Base-by-base conservation (phyloP, 371 early-diverging fungal species). In the Mortierella sp. region DNA sequence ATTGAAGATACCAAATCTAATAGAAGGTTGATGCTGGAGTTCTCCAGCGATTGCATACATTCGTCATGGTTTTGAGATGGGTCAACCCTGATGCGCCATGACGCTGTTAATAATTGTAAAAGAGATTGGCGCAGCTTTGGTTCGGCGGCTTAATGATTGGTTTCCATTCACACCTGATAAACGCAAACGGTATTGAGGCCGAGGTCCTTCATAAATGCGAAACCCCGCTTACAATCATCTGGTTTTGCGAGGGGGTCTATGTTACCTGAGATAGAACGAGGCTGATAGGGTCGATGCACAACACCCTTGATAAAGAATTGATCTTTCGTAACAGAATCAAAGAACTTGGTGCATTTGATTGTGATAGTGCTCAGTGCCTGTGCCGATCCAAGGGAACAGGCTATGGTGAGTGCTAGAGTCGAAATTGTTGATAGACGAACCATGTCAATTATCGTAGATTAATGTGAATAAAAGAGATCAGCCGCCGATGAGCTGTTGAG, bases 221-320 rank as follows among this genome's bases (percentile, higher is more conserved):
- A 86, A 76, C 94, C 95, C 28, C 93, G 89, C 70, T 86, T 86
- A 83, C 94, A 95, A 33, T 87, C 89, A n/a, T 62, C 73, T 3
- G 86, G 69, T 67, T 92, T 91, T 1, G 93, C 87, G 55, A 95
- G 85, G 13, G 95, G 94, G 81, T 94, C 95, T 0, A 65, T 67
- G 22, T 52, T 57, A 4, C 53, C 76, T 0, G 45, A 15, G 16
- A 50, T 9, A 58, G 83, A 72, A 67, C 90, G 86, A 24, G 96
- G 96, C 65, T 95, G 93, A 69, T 95, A 95, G 21, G 96, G 96
- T 64, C 94, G 93, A 69, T 95, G 95, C 9, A 93, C 93, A 4
- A 94, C 87, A 59, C 94, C 94, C 84, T 93, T 94, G 83, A 95
- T 89, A 67, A 88, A 92, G 78, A 95, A 94, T 69, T 93, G 92